Base-by-base conservation (phyloP, 2,329 filamentous ascomycete genomes). In the Talaromyces sp. region DNA sequence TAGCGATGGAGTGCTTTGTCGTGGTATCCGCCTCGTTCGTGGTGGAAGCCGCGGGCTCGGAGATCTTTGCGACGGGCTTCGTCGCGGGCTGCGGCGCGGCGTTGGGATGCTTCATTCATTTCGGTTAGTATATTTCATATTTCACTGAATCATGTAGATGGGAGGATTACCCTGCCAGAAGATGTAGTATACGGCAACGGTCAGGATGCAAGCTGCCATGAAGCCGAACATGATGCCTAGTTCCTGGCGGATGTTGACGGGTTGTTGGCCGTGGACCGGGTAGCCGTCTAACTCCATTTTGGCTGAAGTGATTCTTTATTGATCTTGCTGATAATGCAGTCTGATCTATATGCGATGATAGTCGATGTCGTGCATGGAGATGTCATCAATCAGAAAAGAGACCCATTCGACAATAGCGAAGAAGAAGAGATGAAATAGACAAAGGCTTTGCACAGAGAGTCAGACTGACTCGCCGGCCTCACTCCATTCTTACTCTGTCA, bases 151-250 rank as follows among this genome's bases (percentile, higher is more conserved):
- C 6, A 22, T 31, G 17, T 40, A 58, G 10, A 64, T 22, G 10
- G 25, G 22, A 45, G 29, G 19, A 8, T 19, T 66, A 78, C 76
- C 68, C 36, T 72, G 70, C 77, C 77, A 79, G 54, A 77, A 64
- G 45, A 74, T 60, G 27, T 72, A 70, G 58, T 80, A 80, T 2
- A 74, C 64, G 0, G 53, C 73, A 66, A 79, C 75, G 5, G 73
- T 76, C 10, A 77, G 65, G 40, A 76, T 58, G 58, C 71, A 76
- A 4, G 74, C 72, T 25, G 62, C 70, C 1, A 79, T 69, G 62
- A 80, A 80, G 19, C 71, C 78, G 66, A 79, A 77, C 68, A 79
- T 74, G 34, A 79, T 72, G 29, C 77, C 77, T 22, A 80, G 69
- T 69, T 80, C 78, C 36, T 73, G 73, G 22, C 67, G 69, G 11